phyloP scores from a whole-genome alignment of 768 basidiomycete species.

The Goffeauzyma gilvescens region DNA sequence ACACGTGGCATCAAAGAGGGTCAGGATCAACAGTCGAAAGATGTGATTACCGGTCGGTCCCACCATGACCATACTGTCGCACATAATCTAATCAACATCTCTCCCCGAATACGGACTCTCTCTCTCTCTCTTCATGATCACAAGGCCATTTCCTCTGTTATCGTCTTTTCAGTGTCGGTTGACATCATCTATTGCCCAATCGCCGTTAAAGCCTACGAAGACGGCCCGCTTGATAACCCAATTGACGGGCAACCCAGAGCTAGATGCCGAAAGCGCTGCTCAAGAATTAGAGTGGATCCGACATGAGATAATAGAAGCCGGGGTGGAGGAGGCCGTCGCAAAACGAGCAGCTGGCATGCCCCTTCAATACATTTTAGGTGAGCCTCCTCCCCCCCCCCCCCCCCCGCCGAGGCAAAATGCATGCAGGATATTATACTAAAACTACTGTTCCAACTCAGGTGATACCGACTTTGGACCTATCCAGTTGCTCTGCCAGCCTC shows the following conservation, averaged over 20 bases:
- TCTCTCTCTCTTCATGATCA: too few relatives aligned
- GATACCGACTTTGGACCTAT: constrained; percentile 54
- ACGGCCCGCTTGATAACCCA: too few relatives aligned
- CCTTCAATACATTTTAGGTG: constrained; percentile 78
- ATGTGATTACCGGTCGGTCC: too few relatives aligned
- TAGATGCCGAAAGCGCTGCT: constrained; percentile 15
- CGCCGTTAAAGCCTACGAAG: too few relatives aligned
- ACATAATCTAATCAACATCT: too few relatives aligned
- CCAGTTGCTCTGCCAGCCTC: constrained; percentile 49
- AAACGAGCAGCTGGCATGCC: constrained; percentile 50
- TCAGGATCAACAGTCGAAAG: too few relatives aligned
- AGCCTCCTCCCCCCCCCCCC: constrained; percentile 14
- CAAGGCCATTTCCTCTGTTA: too few relatives aligned
- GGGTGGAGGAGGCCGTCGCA: constrained; percentile 8
- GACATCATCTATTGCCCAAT: too few relatives aligned
- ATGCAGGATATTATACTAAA: not conserved
- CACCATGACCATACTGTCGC: too few relatives aligned
- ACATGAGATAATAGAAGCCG: constrained; percentile 31
- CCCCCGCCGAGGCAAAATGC: not conserved
- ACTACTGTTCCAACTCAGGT: constrained; percentile 6
- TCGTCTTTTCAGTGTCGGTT: too few relatives aligned
- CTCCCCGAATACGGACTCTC: too few relatives aligned
- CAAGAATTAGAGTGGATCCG: constrained; percentile 42
- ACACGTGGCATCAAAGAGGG: too few relatives aligned
- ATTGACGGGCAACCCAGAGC: constrained; percentile 20